A percentile compares a stretch with the other conserved stretches of the same genome.
Evolutionary conservation across 129 eudicot species (phyloP).

Genomic region (Heracleum sosnowskyi): DNA sequence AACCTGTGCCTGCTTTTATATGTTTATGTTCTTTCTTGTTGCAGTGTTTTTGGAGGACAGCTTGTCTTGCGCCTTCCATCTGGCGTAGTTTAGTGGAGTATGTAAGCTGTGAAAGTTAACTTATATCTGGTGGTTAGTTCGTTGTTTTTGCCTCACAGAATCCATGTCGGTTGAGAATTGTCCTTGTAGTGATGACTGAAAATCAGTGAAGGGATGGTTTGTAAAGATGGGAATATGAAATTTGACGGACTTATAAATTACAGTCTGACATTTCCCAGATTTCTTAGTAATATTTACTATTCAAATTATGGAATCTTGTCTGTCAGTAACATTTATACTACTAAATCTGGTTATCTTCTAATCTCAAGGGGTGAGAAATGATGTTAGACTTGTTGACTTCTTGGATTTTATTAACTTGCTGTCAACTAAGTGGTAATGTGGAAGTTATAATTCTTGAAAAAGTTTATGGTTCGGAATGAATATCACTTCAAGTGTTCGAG

Average conservation of each 20-base stretch:
- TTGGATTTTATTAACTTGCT: not conserved
- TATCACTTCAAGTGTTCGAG: too few species aligned
- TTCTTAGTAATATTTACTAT: not conserved
- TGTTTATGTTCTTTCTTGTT: not conserved
- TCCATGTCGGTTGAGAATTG: not conserved
- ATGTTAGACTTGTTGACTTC: not conserved
- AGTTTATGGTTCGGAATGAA: too few species aligned
- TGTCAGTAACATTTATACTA: not conserved
- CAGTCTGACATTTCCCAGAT: not conserved
- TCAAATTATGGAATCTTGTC: not conserved
- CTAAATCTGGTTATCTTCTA: not conserved
- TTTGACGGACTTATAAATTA: slow-evolving; percentile 1
- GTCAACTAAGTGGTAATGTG: not conserved
- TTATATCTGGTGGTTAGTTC: not conserved
- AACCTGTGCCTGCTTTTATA: not conserved
- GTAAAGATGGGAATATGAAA: slow-evolving; percentile 13
- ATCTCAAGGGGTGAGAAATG: not conserved
- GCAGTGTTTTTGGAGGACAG: slow-evolving; percentile 84
- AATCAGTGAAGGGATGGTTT: slow-evolving; percentile 13
- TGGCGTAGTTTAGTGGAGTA: slow-evolving; percentile 51
- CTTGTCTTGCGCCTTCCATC: slow-evolving; percentile 79
- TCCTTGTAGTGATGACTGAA: not conserved
- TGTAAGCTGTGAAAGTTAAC: not conserved
- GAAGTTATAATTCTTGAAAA: too few species aligned
- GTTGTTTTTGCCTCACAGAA: not conserved